A percentile compares a stretch with the other conserved stretches of the same genome.
These are phyloP conservation scores for Senna siamea DNA, from an alignment of 306 rosid genomes.

Conservation along the genomic window DNA sequence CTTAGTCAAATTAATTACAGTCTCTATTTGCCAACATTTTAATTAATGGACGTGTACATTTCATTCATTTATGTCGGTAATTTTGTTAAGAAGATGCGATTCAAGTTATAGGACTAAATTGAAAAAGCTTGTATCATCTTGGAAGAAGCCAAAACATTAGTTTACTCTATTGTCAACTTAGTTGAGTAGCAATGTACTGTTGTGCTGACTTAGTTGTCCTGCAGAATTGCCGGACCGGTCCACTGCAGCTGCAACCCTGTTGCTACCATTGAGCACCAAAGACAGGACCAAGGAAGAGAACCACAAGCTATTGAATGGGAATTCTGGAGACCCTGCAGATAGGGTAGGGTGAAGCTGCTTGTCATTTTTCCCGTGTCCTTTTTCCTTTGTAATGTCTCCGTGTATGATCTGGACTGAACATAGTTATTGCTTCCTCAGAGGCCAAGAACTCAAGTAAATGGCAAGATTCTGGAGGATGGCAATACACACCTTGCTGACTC, in stretches of 20 bases:
- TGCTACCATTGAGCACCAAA: constrained; percentile 77
- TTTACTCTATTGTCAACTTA: neutral
- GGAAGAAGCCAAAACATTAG: too few relatives aligned
- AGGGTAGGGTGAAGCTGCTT: constrained; percentile 56
- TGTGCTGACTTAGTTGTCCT: constrained; percentile 44
- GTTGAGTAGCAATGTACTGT: constrained; percentile 16
- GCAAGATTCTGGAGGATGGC: constrained; percentile 83
- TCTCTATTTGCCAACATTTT: too few relatives aligned
- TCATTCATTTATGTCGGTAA: too few relatives aligned
- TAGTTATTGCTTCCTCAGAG: constrained; percentile 57
- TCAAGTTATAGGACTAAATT: too few relatives aligned
- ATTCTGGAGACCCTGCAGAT: constrained; percentile 80
- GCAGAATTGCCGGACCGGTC: constrained; percentile 93
- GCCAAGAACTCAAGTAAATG: constrained; percentile 90
- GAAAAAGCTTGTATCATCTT: too few relatives aligned
- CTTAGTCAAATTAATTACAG: neutral
- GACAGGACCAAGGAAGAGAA: constrained; percentile 90
- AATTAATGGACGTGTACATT: too few relatives aligned
- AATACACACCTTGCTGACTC: constrained; percentile 67
- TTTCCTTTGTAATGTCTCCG: neutral
- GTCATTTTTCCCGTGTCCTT: constrained; percentile 20
- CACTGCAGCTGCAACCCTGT: constrained; percentile 48
- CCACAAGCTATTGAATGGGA: constrained; percentile 91
- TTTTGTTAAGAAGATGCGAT: too few relatives aligned
- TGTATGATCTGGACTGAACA: constrained; percentile 35